phyloP scores from a whole-genome alignment of 805 yeast genomes.

The Pichia occidentalis region DNA sequence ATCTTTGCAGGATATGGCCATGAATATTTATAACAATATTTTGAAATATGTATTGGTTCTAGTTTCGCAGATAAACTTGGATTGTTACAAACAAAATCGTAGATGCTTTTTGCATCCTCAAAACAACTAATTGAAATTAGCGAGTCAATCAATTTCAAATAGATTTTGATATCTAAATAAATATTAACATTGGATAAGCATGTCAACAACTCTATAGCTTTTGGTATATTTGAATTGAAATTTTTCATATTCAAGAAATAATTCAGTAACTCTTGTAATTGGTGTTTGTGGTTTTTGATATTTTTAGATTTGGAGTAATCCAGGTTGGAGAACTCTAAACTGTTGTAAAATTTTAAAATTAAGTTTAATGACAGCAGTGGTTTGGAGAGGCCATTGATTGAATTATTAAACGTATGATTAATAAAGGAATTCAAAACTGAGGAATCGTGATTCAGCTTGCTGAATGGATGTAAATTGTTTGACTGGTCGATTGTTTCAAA shows the following conservation, averaged over 20 bases:
- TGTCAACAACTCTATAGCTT: neutral
- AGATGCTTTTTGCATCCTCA: conserved; percentile 17
- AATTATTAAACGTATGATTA: conserved; percentile 9
- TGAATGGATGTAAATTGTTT: conserved; percentile 17
- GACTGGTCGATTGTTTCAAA: neutral
- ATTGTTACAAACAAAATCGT: conserved; percentile 6
- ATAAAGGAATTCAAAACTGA: conserved; percentile 18
- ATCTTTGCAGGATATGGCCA: conserved; percentile 16
- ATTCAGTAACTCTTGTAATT: neutral
- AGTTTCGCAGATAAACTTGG: conserved; percentile 1
- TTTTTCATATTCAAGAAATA: neutral
- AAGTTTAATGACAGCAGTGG: conserved; percentile 5
- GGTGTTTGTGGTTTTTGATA: neutral
- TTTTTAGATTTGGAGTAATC: conserved; percentile 1
- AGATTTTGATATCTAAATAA: conserved; percentile 11
- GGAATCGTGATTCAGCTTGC: conserved; percentile 14
- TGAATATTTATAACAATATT: conserved; percentile 12
- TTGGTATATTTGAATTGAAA: neutral
- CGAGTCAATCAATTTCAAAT: conserved; percentile 15
- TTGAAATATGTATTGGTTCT: neutral
- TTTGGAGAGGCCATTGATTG: conserved; percentile 1
- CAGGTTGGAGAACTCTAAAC: neutral
- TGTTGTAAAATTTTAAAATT: conserved; percentile 4
- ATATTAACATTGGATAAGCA: neutral
- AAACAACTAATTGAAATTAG: conserved; percentile 17